These are phyloP conservation scores for Acanthamoeba culbertsoni DNA, from an alignment of 208 protist genomes.

Conservation along the genomic window DNA sequence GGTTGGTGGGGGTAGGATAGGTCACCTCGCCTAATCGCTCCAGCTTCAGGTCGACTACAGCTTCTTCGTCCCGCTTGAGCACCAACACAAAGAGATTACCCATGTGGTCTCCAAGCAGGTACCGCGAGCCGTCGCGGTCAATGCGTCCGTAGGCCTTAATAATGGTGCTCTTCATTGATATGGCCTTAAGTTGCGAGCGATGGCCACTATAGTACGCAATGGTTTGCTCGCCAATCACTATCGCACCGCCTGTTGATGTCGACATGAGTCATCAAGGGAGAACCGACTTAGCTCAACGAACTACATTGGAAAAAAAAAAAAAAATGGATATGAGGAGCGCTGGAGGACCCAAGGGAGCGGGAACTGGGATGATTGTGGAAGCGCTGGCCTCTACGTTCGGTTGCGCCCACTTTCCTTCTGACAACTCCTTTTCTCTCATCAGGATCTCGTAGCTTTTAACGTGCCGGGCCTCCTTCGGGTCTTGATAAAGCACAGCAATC, in stretches of 20 bases:
- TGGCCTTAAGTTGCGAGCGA: neutral
- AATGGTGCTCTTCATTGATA: conserved; percentile 63
- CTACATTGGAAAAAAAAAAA: no score
- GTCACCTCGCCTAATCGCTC: conserved; percentile 50
- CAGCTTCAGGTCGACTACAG: conserved; percentile 6
- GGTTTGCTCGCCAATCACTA: conserved; percentile 80
- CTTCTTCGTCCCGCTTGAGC: conserved; percentile 48
- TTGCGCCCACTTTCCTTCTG: conserved; percentile 65
- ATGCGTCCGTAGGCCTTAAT: conserved; percentile 62
- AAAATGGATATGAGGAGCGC: neutral
- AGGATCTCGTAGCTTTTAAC: conserved; percentile 74
- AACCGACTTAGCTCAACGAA: no score
- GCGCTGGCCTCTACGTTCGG: conserved; percentile 74
- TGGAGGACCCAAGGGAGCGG: conserved; percentile 44
- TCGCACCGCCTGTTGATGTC: conserved; percentile 70
- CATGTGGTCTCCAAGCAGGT: conserved; percentile 77
- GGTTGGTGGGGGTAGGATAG: no score
- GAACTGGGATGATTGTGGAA: conserved; percentile 77
- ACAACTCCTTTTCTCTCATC: conserved; percentile 71
- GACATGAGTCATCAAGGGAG: no score
- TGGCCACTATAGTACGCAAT: conserved; percentile 80
- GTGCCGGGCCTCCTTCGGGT: conserved; percentile 74
- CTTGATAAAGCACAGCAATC: conserved; percentile 79
- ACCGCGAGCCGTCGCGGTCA: conserved; percentile 76
- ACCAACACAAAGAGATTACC: conserved; percentile 72